Conservation (phyloP, 306 rosid species). For the Dryas octopetala region DNA sequence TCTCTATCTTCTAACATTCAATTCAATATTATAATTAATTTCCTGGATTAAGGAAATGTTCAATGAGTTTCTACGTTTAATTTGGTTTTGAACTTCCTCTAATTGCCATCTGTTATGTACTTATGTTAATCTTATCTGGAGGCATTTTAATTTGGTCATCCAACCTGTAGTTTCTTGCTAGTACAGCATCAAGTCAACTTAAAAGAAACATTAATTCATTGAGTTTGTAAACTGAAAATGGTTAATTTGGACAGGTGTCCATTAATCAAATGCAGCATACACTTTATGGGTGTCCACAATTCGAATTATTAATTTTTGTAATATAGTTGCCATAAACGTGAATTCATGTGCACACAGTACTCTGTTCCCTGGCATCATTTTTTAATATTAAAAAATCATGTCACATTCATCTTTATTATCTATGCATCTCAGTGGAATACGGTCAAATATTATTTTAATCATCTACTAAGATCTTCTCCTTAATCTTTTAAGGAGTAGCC, state of each 20-base stretch:
- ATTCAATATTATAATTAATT: neutral
- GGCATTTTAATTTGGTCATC: slow-evolving; percentile 1
- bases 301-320: neutral
- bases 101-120: slow-evolving; percentile 28
- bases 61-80: neutral
- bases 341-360: slow-evolving; percentile 12
- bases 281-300: slow-evolving; percentile 1
- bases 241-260: slow-evolving; percentile 12
- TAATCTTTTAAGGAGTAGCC: neutral
- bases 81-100: slow-evolving; percentile 9
- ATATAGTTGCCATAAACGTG: neutral
- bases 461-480: slow-evolving; percentile 31
- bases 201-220: neutral
- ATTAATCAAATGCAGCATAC: neutral
- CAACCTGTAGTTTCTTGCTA: neutral
- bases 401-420: slow-evolving; percentile 30
- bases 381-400: slow-evolving; percentile 1
- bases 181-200: neutral
- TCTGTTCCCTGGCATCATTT: neutral
- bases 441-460: slow-evolving; percentile 56
- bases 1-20: neutral
- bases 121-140: no score
- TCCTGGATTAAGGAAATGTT: neutral
- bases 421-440: neutral
- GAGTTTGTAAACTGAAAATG: neutral